These are phyloP conservation scores for Brassica rapa DNA, from an alignment of 345 rosid genomes.

Conservation along the genomic window DNA sequence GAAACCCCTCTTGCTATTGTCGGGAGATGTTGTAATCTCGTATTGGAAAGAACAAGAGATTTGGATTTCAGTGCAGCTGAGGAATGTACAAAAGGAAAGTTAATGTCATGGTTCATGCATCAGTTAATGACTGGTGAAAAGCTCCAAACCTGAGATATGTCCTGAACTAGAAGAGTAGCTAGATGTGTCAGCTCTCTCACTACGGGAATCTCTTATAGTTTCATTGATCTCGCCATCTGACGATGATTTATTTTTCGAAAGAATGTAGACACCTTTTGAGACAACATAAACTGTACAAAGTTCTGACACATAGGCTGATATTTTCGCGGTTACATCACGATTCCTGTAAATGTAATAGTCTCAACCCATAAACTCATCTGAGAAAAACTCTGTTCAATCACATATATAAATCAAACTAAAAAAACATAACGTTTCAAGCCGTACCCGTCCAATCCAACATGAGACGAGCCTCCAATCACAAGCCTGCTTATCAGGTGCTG, in stretches of 20 bases:
- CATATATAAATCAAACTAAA: background rate
- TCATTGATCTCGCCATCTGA: constrained; percentile 43
- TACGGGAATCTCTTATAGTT: constrained; percentile 43
- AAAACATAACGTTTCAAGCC: background rate
- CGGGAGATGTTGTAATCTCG: constrained; percentile 23
- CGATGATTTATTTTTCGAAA: constrained; percentile 54
- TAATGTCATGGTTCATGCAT: constrained; percentile 11
- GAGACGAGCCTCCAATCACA: constrained; percentile 74
- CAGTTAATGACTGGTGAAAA: constrained; percentile 1
- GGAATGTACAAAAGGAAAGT: constrained; percentile 12
- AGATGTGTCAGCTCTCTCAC: constrained; percentile 44
- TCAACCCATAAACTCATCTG: background rate
- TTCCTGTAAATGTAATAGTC: constrained; percentile 21
- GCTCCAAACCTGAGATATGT: constrained; percentile 21
- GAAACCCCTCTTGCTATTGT: constrained; percentile 18
- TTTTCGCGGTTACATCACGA: constrained; percentile 51
- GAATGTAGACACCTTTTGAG: constrained; percentile 68
- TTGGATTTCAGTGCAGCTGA: constrained; percentile 4
- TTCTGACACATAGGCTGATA: constrained; percentile 55
- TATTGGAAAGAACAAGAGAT: constrained; percentile 16
- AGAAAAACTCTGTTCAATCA: background rate
- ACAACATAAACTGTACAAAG: constrained; percentile 75
- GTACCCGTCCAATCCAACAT: constrained; percentile 42
- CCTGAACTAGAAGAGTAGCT: constrained; percentile 47
- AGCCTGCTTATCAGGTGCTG: constrained; percentile 55